Conservation (phyloP, 352 stramenopile genomes). For the Pythium sukuiense region DNA sequence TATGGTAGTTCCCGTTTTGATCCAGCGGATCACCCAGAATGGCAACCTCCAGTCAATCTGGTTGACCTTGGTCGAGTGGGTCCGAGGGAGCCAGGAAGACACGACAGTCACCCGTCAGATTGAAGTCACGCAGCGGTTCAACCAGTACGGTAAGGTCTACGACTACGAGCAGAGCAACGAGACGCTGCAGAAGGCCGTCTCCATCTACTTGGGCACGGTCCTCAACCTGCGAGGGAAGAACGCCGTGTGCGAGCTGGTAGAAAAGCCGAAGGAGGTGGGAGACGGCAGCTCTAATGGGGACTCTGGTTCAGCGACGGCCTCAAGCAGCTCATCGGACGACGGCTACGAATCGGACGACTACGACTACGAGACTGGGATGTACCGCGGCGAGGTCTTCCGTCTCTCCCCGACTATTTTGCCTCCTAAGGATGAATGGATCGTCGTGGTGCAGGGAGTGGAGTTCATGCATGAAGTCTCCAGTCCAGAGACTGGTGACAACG, state of each 20-base stretch:
- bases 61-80: background rate
- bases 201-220: conserved; percentile 32
- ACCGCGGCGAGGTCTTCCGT: conserved; percentile 32
- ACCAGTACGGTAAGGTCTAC: conserved; percentile 35
- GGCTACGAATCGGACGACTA: conserved; percentile 21
- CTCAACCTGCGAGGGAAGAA: conserved; percentile 34
- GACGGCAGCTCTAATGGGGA: conserved; percentile 5
- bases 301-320: conserved; percentile 10
- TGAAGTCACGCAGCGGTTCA: conserved; percentile 34
- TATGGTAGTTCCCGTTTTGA: conserved; percentile 48
- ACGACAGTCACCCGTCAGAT: conserved; percentile 34
- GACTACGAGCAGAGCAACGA: conserved; percentile 40
- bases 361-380: conserved; percentile 24
- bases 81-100: conserved; percentile 23
- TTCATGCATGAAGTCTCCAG: conserved; percentile 34
- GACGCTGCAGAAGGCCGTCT: conserved; percentile 40
- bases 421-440: conserved; percentile 32
- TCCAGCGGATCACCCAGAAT: conserved; percentile 39
- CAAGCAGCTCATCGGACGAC: conserved; percentile 26
- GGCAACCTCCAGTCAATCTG: conserved; percentile 19
- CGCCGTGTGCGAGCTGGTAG: conserved; percentile 36
- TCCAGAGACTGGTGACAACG: conserved; percentile 8
- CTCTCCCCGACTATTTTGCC: conserved; percentile 13
- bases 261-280: conserved; percentile 25
- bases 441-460: conserved; percentile 32